Base-by-base conservation (phyloP, 176 grass and related monocot species). In the Tuctoria greenei region DNA sequence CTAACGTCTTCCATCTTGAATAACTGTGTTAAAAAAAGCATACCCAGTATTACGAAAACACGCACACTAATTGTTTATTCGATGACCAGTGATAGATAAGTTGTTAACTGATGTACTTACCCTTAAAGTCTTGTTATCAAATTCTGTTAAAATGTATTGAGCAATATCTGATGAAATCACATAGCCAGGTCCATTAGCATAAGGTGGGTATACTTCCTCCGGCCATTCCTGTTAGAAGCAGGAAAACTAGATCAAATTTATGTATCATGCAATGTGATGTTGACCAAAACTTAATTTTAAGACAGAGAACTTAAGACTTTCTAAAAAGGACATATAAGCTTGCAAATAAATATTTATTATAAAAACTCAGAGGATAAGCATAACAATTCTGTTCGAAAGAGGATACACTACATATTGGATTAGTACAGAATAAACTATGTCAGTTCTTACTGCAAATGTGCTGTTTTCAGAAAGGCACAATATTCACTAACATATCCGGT, bases 171-270 rank as follows among this genome's bases (percentile, higher is more conserved):
- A 84, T 76, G 90, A 93, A 71, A 93, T 89, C 16, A 89, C 66
- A 17, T 93, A 93, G 34, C 90, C 87, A 41, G 87, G 87, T 16
- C 87, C 90, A 28, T 93, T 93, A 64, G 90, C 90, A 67, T 93
- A 89, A 47, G 86, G 80, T 65, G 86, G 90, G 68, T 93, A 89
- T 13, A 89, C 72, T 46, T 86, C 90, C 71, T 86, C 86, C 42
- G 87, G 84, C 90, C 90, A 93, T 75, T 93, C 90, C 90, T 93
- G 84, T 26, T 78, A 60, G n/a, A 6, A 52, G 14, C 31, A 18
- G 73, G 43, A 55, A 42, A 82, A 38, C 56, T 41, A 27, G 18
- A 78, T 67, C 79, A 86, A 20, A 37, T 58, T 63, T 59, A 24
- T 64, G 56, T 20, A 64, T 14, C 4, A 5, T 55, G 1, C 40